A percentile compares a stretch with the other conserved stretches of the same genome.
Conservation (phyloP, 1,284 basidiomycete species). For the Ceratobasidium papillatum region DNA sequence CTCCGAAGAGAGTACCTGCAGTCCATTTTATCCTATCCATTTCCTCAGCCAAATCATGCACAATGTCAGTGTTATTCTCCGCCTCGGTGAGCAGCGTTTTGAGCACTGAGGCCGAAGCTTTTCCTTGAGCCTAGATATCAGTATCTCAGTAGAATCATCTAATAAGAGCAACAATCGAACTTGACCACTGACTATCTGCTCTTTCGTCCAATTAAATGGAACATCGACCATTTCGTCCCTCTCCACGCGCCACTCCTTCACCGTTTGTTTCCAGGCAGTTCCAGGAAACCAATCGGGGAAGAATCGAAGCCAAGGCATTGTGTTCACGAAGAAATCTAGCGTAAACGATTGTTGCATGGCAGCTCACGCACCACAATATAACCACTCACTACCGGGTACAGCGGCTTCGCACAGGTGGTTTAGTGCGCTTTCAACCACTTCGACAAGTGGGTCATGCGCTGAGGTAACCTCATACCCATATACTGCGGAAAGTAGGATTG, state of each 20-base stretch:
- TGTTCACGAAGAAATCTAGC: conserved; percentile 29
- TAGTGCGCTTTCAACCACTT: conserved; percentile 12
- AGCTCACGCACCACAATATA: no score
- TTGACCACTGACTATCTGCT: conserved; percentile 5
- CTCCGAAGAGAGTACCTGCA: conserved; percentile 22
- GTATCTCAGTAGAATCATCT: neutral
- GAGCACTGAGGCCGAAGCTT: conserved; percentile 2
- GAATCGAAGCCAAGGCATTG: conserved; percentile 33
- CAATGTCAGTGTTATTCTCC: neutral
- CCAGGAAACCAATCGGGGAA: conserved; percentile 42
- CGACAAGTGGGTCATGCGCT: conserved; percentile 23
- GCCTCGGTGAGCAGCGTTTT: neutral
- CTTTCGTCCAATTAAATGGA: conserved; percentile 28
- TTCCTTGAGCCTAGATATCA: neutral
- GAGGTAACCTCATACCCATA: conserved; percentile 38
- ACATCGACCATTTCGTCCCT: conserved; percentile 24
- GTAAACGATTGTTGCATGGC: neutral
- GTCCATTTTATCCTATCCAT: conserved; percentile 18
- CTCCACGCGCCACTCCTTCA: conserved; percentile 16
- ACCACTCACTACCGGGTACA: conserved; percentile 1
- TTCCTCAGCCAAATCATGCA: neutral
- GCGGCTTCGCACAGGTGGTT: conserved; percentile 2
- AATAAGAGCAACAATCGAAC: neutral
- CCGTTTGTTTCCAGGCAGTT: conserved; percentile 18
- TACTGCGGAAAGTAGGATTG: conserved; percentile 2